These are phyloP conservation scores for Monosporozyma aquatica DNA, from an alignment of 805 yeast genomes.

Conservation along the genomic window DNA sequence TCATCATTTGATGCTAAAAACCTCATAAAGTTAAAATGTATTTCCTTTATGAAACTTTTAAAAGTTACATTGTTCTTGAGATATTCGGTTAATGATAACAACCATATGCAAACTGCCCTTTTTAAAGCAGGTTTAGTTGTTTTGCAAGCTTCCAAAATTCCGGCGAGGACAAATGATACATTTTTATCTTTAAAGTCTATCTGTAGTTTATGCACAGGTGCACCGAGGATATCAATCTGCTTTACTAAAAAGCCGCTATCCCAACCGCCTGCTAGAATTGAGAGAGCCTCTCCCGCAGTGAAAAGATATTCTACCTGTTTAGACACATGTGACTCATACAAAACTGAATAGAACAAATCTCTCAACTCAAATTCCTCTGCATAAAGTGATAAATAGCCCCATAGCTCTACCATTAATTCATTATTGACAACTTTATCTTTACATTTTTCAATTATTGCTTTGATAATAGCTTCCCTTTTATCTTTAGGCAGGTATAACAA, in stretches of 20 bases:
- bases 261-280: slow-evolving; percentile 71
- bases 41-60: slow-evolving; percentile 39
- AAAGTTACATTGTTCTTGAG: slow-evolving; percentile 44
- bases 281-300: slow-evolving; percentile 75
- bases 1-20: slow-evolving; percentile 79
- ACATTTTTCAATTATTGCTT: slow-evolving; percentile 24
- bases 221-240: slow-evolving; percentile 45
- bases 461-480: slow-evolving; percentile 17
- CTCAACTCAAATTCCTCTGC: slow-evolving; percentile 22
- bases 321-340: slow-evolving; percentile 52
- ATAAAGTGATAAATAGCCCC: slow-evolving; percentile 46
- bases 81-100: slow-evolving; percentile 69
- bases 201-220: slow-evolving; percentile 8
- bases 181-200: slow-evolving; percentile 11
- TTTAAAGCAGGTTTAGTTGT: slow-evolving; percentile 67
- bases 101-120: slow-evolving; percentile 77
- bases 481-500: slow-evolving; percentile 14
- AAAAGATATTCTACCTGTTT: slow-evolving; percentile 72
- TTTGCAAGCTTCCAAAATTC: slow-evolving; percentile 44
- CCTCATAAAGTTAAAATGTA: slow-evolving; percentile 68
- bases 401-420: slow-evolving; percentile 49
- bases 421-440: slow-evolving; percentile 41
- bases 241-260: slow-evolving; percentile 45
- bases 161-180: slow-evolving; percentile 33
- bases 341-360: slow-evolving; percentile 33